Evolutionary conservation across 306 rosid genomes (phyloP).

Genomic region (Urtica urens): DNA sequence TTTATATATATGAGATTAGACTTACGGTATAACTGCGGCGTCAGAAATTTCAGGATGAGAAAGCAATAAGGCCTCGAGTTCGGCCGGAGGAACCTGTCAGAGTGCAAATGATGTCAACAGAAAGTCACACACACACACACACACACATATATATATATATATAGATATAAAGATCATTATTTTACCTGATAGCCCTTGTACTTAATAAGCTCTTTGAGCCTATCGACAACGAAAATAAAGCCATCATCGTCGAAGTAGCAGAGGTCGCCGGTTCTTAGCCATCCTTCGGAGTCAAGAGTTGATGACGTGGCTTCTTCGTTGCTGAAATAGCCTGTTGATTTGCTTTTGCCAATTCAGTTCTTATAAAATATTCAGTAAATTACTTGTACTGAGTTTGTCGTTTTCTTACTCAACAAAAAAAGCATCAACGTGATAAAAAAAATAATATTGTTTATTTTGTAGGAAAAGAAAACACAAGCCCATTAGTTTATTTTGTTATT

Average conservation of each 20-base stretch:
- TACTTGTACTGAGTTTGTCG: too few relatives aligned
- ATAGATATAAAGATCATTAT: too few relatives aligned
- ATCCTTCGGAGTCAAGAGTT: conserved; percentile 66
- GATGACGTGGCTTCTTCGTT: conserved; percentile 65
- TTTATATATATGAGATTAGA: background rate
- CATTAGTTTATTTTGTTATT: too few relatives aligned
- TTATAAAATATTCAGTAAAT: too few relatives aligned
- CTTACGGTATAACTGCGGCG: conserved; percentile 96
- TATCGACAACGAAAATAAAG: conserved; percentile 74
- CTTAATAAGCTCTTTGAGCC: conserved; percentile 84
- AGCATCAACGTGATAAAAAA: too few relatives aligned
- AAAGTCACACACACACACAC: too few relatives aligned
- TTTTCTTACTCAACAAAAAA: too few relatives aligned
- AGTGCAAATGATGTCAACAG: too few relatives aligned
- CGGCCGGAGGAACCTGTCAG: conserved; percentile 80
- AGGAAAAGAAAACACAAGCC: too few relatives aligned
- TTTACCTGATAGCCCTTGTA: conserved; percentile 91
- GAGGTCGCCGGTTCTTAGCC: conserved; percentile 88
- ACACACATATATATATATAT: too few relatives aligned
- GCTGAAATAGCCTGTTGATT: conserved; percentile 79
- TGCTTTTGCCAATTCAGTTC: too few relatives aligned
- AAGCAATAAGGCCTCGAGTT: conserved; percentile 72
- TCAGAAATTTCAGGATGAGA: conserved; percentile 67
- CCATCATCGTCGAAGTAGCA: conserved; percentile 79
- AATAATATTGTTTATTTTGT: too few relatives aligned